Conservation (phyloP, 805 yeast species). For the Zygosaccharomyces gambellarensis region DNA sequence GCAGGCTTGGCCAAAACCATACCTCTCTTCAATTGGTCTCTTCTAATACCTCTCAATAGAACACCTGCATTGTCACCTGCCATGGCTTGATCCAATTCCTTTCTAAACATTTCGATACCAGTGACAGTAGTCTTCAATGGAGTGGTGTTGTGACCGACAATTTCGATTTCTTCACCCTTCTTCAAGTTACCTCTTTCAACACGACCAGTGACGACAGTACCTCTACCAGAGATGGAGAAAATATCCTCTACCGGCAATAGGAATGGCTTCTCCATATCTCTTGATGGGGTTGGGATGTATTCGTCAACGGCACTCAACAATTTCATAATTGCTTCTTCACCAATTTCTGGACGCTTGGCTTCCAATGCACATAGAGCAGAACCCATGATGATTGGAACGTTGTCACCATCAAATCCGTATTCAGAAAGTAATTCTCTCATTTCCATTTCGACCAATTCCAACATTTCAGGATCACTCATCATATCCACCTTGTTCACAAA, state of each 20-base stretch:
- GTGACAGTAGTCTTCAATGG: constrained; percentile 93
- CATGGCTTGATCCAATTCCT: constrained; percentile 94
- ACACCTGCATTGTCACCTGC: constrained; percentile 99
- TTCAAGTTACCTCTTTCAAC: constrained; percentile 96
- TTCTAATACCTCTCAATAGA: constrained; percentile 94
- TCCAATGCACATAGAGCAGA: constrained; percentile 97
- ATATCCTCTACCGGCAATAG: constrained; percentile 96
- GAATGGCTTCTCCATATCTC: constrained; percentile 95
- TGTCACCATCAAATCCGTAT: constrained; percentile 97
- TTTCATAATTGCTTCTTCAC: constrained; percentile 75
- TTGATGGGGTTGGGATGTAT: constrained; percentile 90
- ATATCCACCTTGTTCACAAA: constrained; percentile 98
- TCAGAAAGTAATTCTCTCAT: constrained; percentile 91
- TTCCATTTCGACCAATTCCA: constrained; percentile 99
- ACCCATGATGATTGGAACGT: constrained; percentile 97
- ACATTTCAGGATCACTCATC: constrained; percentile 97
- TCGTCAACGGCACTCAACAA: constrained; percentile 90
- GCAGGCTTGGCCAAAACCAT: constrained; percentile 95
- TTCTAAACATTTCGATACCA: constrained; percentile 99
- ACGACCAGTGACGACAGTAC: constrained; percentile 98
- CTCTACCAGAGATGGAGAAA: constrained; percentile 98
- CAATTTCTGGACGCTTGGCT: constrained; percentile 83
- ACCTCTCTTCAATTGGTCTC: constrained; percentile 95
- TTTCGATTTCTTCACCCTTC: constrained; percentile 98
- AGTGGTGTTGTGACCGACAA: constrained; percentile 84